phyloP scores from a whole-genome alignment of 208 protist genomes.

The Acanthamoeba quina region DNA sequence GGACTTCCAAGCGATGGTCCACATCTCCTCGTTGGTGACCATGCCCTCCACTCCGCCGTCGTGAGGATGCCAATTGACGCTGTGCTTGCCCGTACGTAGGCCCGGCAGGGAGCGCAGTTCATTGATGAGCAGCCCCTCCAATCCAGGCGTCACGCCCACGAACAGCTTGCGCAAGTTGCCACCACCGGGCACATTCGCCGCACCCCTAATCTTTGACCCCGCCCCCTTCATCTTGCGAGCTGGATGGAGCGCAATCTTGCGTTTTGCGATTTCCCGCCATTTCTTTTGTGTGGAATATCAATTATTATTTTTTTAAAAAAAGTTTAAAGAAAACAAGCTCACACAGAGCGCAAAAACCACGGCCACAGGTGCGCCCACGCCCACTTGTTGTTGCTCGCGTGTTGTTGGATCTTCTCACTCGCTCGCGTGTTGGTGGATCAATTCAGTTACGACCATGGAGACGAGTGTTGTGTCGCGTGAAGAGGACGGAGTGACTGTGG shows the following conservation, averaged over 20 bases:
- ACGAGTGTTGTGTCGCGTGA: conserved; percentile 14
- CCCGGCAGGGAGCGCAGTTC: conserved; percentile 9
- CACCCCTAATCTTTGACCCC: neutral
- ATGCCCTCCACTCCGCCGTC: conserved; percentile 61
- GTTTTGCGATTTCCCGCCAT: too few relatives aligned
- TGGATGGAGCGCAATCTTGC: too few relatives aligned
- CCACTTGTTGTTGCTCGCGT: too few relatives aligned
- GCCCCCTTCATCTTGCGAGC: neutral
- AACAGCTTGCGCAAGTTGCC: conserved; percentile 37
- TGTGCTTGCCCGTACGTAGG: conserved; percentile 9
- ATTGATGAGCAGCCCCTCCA: conserved; percentile 12
- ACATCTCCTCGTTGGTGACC: conserved; percentile 47
- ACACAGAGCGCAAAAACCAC: too few relatives aligned
- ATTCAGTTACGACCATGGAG: conserved; percentile 17
- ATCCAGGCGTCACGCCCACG: conserved; percentile 41
- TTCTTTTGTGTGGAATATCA: too few relatives aligned
- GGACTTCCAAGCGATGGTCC: conserved; percentile 54
- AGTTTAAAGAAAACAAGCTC: neutral
- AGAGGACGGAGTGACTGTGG: conserved; percentile 45
- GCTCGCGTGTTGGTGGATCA: neutral
- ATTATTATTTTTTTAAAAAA: too few relatives aligned
- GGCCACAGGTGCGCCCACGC: too few relatives aligned
- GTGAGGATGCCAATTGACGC: conserved; percentile 48
- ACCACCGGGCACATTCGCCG: neutral
- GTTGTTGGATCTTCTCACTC: too few relatives aligned